Evolutionary conservation across 2,329 filamentous ascomycete species (phyloP).

Genomic region (Mariannaea elegans): DNA sequence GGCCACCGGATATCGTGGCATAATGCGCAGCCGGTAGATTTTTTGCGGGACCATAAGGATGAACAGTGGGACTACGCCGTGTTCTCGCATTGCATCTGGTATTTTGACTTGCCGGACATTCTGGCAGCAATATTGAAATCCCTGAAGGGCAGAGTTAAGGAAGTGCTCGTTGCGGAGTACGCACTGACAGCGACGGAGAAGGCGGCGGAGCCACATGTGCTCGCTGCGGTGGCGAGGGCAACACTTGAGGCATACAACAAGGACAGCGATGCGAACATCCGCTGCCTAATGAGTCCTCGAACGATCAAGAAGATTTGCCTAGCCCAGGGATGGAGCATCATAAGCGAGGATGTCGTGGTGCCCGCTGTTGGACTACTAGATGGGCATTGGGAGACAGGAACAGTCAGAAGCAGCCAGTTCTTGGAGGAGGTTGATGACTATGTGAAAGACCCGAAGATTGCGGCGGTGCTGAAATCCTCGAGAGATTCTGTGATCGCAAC

Average conservation of each 20-base stretch:
- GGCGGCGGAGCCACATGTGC: constrained; percentile 57
- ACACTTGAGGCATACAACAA: constrained; percentile 53
- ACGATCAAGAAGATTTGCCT: constrained; percentile 49
- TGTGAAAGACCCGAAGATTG: constrained; percentile 40
- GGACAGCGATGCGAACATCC: constrained; percentile 55
- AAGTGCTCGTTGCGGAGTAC: constrained; percentile 40
- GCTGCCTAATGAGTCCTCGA: constrained; percentile 53
- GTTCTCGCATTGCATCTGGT: constrained; percentile 62
- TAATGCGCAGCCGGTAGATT: constrained; percentile 45
- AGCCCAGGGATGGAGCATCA: constrained; percentile 49
- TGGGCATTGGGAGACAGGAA: constrained; percentile 56
- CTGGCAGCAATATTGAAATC: constrained; percentile 34
- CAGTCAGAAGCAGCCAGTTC: constrained; percentile 44
- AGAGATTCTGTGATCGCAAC: constrained; percentile 45
- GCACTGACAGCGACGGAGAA: constrained; percentile 46
- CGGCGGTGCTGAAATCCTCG: constrained; percentile 39
- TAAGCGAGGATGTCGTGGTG: constrained; percentile 47
- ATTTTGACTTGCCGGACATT: constrained; percentile 53
- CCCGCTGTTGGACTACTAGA: constrained; percentile 52
- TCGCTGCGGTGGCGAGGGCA: constrained; percentile 57
- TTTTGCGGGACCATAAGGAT: constrained; percentile 39
- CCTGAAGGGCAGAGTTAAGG: constrained; percentile 30
- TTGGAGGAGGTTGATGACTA: constrained; percentile 43
- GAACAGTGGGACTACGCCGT: constrained; percentile 55
- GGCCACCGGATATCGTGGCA: constrained; percentile 56